phyloP scores from a whole-genome alignment of 345 rosid genomes.

The Boechera stricta region DNA sequence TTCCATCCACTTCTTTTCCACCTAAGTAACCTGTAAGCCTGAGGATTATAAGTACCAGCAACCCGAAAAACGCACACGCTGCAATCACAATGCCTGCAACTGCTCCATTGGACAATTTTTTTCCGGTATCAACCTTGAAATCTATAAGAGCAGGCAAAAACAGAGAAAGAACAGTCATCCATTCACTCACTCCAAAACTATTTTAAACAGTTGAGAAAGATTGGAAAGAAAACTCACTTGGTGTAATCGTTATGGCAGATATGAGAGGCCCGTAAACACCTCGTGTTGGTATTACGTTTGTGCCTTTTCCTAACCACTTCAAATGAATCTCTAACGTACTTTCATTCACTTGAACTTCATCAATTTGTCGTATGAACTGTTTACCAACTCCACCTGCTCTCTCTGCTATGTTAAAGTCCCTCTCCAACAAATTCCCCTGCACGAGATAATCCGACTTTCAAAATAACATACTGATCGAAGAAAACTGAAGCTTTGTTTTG shows the following conservation, averaged over 20 bases:
- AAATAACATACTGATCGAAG: background rate
- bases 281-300: constrained; percentile 64
- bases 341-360: constrained; percentile 54
- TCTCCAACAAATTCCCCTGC: constrained; percentile 64
- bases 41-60: constrained; percentile 54
- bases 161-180: constrained; percentile 24
- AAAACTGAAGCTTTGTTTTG: background rate
- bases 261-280: constrained; percentile 90
- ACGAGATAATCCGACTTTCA: background rate
- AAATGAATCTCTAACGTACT: constrained; percentile 79
- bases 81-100: constrained; percentile 69
- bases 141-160: constrained; percentile 48
- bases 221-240: constrained; percentile 58
- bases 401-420: constrained; percentile 69
- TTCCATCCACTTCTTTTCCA: constrained; percentile 56
- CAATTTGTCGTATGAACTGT: constrained; percentile 38
- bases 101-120: constrained; percentile 61
- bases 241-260: constrained; percentile 73
- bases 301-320: constrained; percentile 86
- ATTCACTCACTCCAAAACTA: background rate
- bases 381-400: constrained; percentile 77
- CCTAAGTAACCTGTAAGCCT: constrained; percentile 61
- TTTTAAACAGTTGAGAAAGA: background rate
- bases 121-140: constrained; percentile 60
- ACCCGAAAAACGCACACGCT: constrained; percentile 46